Base-by-base conservation (phyloP, 2,329 filamentous ascomycete genomes). In the Coniochaeta ligniaria region DNA sequence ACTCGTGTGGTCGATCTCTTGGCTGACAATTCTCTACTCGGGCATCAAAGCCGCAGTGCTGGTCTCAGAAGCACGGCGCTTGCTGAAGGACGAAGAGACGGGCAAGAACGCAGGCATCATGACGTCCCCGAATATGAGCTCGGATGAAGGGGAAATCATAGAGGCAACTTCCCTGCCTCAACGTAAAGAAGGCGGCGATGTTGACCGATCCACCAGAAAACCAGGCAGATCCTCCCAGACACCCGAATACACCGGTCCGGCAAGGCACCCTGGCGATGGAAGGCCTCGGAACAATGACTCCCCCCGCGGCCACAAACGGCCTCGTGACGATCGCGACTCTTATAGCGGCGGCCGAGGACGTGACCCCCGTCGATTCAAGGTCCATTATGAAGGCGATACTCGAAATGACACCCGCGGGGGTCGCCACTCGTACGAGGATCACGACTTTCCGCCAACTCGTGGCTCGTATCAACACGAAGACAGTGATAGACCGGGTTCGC, bases 131-230 rank as follows among this genome's bases (percentile, higher is more conserved):
- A 61, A 73, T 67, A 78, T 78, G 68, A 91, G 88, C 78, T 91
- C 90, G 71, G 91, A 91, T 76, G 91, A 96, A 78, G 91, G 92
- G 78, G 92, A 96, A 81, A 92, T 94, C 76, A 78, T 89, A 74
- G 90, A 93, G 91, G 91, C 91, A 95, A 90, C 89, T 91, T 88
- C 89, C 87, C 85, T 87, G 83, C 81, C 83, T 82, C 83, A 83
- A 76, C 78, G 84, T 83, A 85, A 87, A 84, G 83, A 86, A 88
- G 87, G 80, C 85, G 87, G 83, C 85, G 65, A 66, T 67, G 88
- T 96, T 96, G 90, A 96, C 91, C 90, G 89, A 85, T 86, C 82
- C 83, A 84, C 89, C 90, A 96, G 92, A 93, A 83, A 77, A 78
- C 85, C 83, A 77, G 80, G 76, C 74, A 83, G 80, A 81, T 72